Percentiles rank a stretch among this genome's conserved stretches.
phyloP scores from a whole-genome alignment of 108 stramenopile genomes.

The Cyclotella sp. region DNA sequence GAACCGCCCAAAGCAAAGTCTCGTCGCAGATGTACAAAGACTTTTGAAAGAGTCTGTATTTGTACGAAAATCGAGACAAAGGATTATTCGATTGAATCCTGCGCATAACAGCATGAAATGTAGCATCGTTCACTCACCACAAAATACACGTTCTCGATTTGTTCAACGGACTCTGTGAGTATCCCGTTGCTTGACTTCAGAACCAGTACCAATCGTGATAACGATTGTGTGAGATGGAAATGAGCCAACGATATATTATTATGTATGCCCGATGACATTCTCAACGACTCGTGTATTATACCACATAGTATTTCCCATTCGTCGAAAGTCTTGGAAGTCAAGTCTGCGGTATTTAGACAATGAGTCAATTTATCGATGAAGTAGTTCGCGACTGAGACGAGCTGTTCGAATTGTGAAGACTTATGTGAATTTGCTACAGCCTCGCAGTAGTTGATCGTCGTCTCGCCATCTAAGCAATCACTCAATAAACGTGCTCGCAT shows the following conservation, averaged over 20 bases:
- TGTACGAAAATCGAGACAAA: not conserved
- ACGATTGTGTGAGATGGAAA: constrained; percentile 25
- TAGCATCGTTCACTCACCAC: not conserved
- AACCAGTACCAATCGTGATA: constrained; percentile 29
- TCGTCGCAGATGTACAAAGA: constrained; percentile 18
- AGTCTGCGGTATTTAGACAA: constrained; percentile 3
- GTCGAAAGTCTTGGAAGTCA: constrained; percentile 4
- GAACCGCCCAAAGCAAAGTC: constrained; percentile 30
- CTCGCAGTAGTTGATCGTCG: not conserved
- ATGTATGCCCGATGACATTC: not conserved
- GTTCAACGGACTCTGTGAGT: not conserved
- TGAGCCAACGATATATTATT: not conserved
- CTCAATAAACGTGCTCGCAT: constrained; percentile 16
- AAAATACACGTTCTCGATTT: constrained; percentile 40
- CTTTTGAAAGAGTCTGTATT: constrained; percentile 23
- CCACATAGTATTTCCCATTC: constrained; percentile 3
- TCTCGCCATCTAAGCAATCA: not conserved
- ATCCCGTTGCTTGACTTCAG: constrained; percentile 15
- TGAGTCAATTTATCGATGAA: constrained; percentile 50
- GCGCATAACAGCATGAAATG: not conserved
- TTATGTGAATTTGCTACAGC: constrained; percentile 2
- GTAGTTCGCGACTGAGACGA: constrained; percentile 24
- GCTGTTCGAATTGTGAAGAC: constrained; percentile 8
- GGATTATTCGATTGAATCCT: not conserved
- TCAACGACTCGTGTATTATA: constrained; percentile 15